Percentiles rank a stretch among this genome's conserved stretches.
Conservation (phyloP, 371 early-diverging fungal species). For the Mucor lusitanicus region DNA sequence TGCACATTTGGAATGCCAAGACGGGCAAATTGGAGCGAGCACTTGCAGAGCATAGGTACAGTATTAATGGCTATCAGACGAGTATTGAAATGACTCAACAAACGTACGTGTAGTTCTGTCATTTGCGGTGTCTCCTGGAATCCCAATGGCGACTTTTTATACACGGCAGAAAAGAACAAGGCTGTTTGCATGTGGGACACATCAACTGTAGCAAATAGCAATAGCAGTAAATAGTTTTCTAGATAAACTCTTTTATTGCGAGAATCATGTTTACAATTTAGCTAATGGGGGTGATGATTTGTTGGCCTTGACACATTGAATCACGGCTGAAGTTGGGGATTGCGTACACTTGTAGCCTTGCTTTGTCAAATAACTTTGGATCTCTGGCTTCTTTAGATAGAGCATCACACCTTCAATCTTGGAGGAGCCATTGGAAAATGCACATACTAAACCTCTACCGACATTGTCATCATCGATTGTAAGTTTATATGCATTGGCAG, state of each 20-base stretch:
- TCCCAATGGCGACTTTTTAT: conserved; percentile 58
- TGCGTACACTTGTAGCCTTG: neutral
- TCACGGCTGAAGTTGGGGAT: neutral
- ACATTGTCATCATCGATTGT: conserved; percentile 9
- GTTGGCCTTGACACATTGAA: neutral
- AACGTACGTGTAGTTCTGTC: conserved; percentile 38
- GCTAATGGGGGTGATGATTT: neutral
- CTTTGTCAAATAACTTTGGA: neutral
- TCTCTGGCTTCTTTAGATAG: neutral
- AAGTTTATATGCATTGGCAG: neutral
- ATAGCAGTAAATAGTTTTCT: neutral
- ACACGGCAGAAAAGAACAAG: conserved; percentile 76
- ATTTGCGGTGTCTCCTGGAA: conserved; percentile 70
- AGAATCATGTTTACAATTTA: neutral
- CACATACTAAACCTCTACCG: conserved; percentile 1
- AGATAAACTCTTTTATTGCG: neutral
- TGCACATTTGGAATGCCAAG: conserved; percentile 77
- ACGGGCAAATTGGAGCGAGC: conserved; percentile 52
- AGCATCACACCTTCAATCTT: conserved; percentile 3
- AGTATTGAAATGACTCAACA: neutral
- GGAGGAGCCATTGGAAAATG: neutral
- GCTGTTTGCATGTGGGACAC: conserved; percentile 61
- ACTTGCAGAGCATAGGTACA: conserved; percentile 59
- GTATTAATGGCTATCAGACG: neutral
- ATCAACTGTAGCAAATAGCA: neutral